These are phyloP conservation scores for Cordyceps sp. DNA, from an alignment of 2,329 filamentous ascomycete genomes.

Conservation along the genomic window DNA sequence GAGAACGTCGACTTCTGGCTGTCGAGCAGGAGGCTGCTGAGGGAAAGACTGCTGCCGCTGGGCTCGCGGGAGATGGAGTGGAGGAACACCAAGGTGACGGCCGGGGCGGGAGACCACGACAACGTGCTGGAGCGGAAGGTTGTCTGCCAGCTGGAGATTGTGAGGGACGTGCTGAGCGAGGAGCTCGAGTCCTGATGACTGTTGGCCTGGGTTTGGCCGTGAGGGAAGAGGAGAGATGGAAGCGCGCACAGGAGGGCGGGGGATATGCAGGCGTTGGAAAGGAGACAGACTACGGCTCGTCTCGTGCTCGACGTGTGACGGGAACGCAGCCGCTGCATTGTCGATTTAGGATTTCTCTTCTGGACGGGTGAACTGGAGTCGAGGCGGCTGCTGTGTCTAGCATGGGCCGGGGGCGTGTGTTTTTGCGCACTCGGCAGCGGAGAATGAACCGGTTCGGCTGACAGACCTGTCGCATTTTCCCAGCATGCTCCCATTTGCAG, in stretches of 20 bases:
- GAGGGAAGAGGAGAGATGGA: too few species aligned
- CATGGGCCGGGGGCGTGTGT: too few species aligned
- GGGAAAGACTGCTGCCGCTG: constrained; percentile 56
- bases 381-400: too few species aligned
- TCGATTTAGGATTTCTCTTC: neutral
- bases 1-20: constrained; percentile 80
- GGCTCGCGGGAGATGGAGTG: constrained; percentile 56
- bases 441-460: too few species aligned
- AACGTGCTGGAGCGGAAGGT: constrained; percentile 64
- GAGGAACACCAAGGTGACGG: constrained; percentile 21
- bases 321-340: neutral
- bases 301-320: neutral
- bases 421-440: too few species aligned
- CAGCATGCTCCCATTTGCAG: too few species aligned
- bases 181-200: constrained; percentile 20
- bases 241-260: too few species aligned
- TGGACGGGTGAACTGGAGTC: too few species aligned
- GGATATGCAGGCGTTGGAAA: too few species aligned
- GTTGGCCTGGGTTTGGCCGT: too few species aligned
- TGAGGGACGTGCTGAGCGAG: constrained; percentile 37
- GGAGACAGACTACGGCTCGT: too few species aligned
- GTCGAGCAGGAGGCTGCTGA: constrained; percentile 48
- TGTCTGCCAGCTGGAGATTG: constrained; percentile 47
- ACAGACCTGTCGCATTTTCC: too few species aligned
- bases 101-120: constrained; percentile 25